A percentile compares a stretch with the other conserved stretches of the same genome.
Evolutionary conservation across 2,329 filamentous ascomycete genomes (phyloP).

Genomic region (Aspergillus calidoustus): DNA sequence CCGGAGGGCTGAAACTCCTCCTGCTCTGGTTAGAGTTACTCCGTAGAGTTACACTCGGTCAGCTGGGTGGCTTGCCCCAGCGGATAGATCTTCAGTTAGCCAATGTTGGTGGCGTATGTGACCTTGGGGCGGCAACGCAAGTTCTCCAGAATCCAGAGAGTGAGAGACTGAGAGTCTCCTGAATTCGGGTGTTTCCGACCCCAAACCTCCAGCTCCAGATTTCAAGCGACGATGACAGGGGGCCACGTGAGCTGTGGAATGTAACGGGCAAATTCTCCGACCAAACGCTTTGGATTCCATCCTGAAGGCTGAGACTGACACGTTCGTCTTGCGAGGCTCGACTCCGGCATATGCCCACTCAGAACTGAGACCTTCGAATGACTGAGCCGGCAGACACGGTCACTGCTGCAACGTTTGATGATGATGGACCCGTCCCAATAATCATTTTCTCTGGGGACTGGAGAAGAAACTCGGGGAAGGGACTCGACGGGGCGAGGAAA

Average conservation of each 20-base stretch:
- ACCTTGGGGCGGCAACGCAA: not conserved
- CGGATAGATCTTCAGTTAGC: not conserved
- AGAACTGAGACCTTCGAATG: too few relatives aligned
- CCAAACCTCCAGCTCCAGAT: conserved; percentile 5
- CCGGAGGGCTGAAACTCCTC: not conserved
- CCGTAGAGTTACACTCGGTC: conserved; percentile 15
- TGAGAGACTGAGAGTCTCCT: not conserved
- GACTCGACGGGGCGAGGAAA: not conserved
- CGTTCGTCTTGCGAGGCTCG: not conserved
- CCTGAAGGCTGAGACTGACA: not conserved
- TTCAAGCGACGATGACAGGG: not conserved
- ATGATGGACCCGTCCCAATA: not conserved
- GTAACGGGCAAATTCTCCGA: conserved; percentile 9
- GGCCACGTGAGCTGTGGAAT: conserved; percentile 16
- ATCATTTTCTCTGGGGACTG: not conserved
- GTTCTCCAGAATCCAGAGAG: not conserved
- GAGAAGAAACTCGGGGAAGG: not conserved
- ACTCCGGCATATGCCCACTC: not conserved
- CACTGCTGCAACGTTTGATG: not conserved
- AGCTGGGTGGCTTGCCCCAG: conserved; percentile 6
- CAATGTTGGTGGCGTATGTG: not conserved
- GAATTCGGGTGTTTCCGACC: not conserved
- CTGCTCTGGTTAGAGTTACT: conserved; percentile 16
- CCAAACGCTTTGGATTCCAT: not conserved
- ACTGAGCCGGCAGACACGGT: not conserved